These are phyloP conservation scores for Lipomyces japonicus DNA, from an alignment of 805 yeast genomes.

Conservation along the genomic window DNA sequence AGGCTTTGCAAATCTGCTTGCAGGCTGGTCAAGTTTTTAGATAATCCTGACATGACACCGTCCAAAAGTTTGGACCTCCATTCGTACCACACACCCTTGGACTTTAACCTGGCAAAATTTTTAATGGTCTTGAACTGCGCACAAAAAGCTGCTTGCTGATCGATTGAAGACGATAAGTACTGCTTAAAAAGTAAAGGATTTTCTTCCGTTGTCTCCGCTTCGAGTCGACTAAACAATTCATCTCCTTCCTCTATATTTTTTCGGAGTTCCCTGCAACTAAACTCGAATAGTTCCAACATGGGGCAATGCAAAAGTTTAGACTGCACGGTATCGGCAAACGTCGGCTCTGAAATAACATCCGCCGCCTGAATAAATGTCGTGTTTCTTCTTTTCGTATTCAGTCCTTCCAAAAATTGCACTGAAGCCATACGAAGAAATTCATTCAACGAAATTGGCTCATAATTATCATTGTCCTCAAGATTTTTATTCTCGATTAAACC, in stretches of 20 bases:
- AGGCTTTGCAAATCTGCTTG: slow-evolving; percentile 26
- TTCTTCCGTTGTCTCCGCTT: slow-evolving; percentile 45
- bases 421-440: slow-evolving; percentile 33
- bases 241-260: slow-evolving; percentile 51
- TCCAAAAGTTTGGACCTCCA: slow-evolving; percentile 56
- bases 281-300: slow-evolving; percentile 48
- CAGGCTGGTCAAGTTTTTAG: slow-evolving; percentile 26
- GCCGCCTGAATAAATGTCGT: slow-evolving; percentile 29
- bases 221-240: slow-evolving; percentile 46
- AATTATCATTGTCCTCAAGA: neutral
- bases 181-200: slow-evolving; percentile 51
- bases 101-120: slow-evolving; percentile 50
- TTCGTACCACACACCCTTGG: slow-evolving; percentile 56
- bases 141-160: slow-evolving; percentile 43
- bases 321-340: slow-evolving; percentile 39
- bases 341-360: slow-evolving; percentile 21
- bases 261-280: slow-evolving; percentile 53
- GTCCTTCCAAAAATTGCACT: slow-evolving; percentile 35
- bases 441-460: slow-evolving; percentile 26
- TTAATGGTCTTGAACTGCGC: slow-evolving; percentile 51
- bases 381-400: slow-evolving; percentile 28
- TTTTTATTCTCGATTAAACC: neutral
- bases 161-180: slow-evolving; percentile 43
- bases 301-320: slow-evolving; percentile 44
- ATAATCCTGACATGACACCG: slow-evolving; percentile 42